Evolutionary conservation across 1,284 basidiomycete species (phyloP).

Genomic region (Neonothopanus nambi): DNA sequence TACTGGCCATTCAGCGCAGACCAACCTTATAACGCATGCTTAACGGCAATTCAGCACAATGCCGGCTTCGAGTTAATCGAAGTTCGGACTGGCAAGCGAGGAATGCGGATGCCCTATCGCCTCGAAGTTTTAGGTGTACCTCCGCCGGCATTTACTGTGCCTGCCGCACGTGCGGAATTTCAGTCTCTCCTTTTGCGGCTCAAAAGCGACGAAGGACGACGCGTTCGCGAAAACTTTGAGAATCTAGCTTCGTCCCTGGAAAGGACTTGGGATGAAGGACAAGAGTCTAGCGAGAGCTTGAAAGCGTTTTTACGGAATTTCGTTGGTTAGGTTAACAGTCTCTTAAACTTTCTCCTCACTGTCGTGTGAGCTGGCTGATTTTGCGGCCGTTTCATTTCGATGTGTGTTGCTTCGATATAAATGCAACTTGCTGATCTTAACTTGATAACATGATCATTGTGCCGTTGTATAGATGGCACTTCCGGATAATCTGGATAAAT

Average conservation of each 20-base stretch:
- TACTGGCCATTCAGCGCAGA: conserved; percentile 11
- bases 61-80: conserved; percentile 10
- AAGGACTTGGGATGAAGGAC: conserved; percentile 1
- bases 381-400: too few relatives aligned
- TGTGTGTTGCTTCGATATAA: too few relatives aligned
- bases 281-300: conserved; percentile 3
- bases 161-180: conserved; percentile 5
- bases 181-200: background rate
- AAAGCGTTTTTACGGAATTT: background rate
- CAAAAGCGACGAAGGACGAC: conserved; percentile 5
- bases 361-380: too few relatives aligned
- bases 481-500: too few relatives aligned
- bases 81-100: conserved; percentile 6
- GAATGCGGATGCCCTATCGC: conserved; percentile 3
- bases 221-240: conserved; percentile 5
- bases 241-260: background rate
- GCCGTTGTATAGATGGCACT: background rate
- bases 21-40: conserved; percentile 8
- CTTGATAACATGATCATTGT: conserved; percentile 11
- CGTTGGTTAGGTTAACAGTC: background rate
- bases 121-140: background rate
- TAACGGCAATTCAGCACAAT: background rate
- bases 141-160: conserved; percentile 5
- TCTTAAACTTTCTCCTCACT: too few relatives aligned
- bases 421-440: background rate